Base-by-base conservation (phyloP, 2,329 filamentous ascomycete species). In the Epichloe elymi region DNA sequence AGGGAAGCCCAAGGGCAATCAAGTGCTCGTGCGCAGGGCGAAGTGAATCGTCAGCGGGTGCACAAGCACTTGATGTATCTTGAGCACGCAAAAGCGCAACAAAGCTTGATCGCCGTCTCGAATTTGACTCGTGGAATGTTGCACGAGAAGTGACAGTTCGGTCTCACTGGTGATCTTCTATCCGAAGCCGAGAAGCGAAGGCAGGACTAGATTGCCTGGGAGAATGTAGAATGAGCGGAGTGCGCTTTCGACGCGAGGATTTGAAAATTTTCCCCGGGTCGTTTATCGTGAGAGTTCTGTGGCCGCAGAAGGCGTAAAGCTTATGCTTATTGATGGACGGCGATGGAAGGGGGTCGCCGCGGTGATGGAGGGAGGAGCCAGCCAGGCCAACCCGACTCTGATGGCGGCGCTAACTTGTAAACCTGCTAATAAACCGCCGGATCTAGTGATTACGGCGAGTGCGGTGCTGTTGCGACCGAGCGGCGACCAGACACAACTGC, bases 311-410 rank as follows among this genome's bases (percentile, higher is more conserved):
- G 42, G 38, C 14, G 47, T 43, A 49, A 30, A 30, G n/a, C 47
- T 10, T n/a, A 5, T 36, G n/a, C 47, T 10, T n/a, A 10, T 36
- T 33, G 15, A 39, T 38, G 11, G 19, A 36, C 30, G 11, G 36
- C n/a, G n/a, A 3, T 30, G 26, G 26, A 30, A 30, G 10, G 40
- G 26, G 23, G 51, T 53, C 51, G 51, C 51, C 35, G 38, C 44
- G 33, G 51, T 53, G 51, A 53, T 45, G 46, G 14, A 30, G 20
- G 46, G 14, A 30, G 20, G 40, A 35, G 12, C 23, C 37, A 44
- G 23, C 23, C 37, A 44, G 23, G 23, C 23, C 23, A 15, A 41
- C 19, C 23, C 30, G 30, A 30, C 30, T 30, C 8, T 30, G 30
- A 30, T 30, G 30, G 30, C 26, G 26, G 26, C 8, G 26, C 26